Evolutionary conservation across 768 basidiomycete genomes (phyloP).

Genomic region (Xerocomellus chrysenteron): DNA sequence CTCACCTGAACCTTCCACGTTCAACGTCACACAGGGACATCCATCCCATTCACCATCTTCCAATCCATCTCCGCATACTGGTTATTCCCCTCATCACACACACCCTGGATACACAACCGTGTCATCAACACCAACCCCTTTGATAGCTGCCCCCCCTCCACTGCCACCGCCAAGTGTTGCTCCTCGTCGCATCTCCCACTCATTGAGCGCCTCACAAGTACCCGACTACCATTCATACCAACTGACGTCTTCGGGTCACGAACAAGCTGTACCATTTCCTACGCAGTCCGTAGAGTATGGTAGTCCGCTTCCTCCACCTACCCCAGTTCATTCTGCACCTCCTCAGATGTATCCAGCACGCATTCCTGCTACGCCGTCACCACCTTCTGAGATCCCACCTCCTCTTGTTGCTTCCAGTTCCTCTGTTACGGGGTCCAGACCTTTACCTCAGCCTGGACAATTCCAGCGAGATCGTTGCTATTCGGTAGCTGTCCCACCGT

Average conservation of each 20-base stretch:
- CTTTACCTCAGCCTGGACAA: constrained; percentile 33
- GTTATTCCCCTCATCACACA: constrained; percentile 21
- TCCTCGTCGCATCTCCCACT: constrained; percentile 27
- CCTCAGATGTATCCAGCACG: constrained; percentile 25
- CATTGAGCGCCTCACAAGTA: constrained; percentile 27
- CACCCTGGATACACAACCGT: constrained; percentile 13
- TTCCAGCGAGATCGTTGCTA: constrained; percentile 31
- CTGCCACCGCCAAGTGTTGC: constrained; percentile 11
- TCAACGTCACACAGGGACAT: constrained; percentile 41
- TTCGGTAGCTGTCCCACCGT: constrained; percentile 28
- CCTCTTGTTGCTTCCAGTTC: constrained; percentile 1
- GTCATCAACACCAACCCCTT: constrained; percentile 10
- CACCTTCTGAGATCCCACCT: constrained; percentile 21
- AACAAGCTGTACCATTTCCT: constrained; percentile 25
- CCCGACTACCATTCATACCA: constrained; percentile 28
- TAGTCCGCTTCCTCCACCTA: constrained; percentile 19
- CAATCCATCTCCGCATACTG: constrained; percentile 13
- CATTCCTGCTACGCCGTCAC: constrained; percentile 22
- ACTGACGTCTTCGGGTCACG: constrained; percentile 15
- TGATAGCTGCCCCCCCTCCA: constrained; percentile 2
- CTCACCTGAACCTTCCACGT: constrained; percentile 32
- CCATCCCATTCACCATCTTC: constrained; percentile 32
- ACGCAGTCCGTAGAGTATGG: constrained; percentile 26
- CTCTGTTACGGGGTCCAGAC: constrained; percentile 26
- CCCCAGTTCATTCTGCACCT: constrained; percentile 23